Evolutionary conservation across 257 asterid species (phyloP), one percentile per base, ranked within the genome.

Genomic region (Euphrasia confusa): DNA sequence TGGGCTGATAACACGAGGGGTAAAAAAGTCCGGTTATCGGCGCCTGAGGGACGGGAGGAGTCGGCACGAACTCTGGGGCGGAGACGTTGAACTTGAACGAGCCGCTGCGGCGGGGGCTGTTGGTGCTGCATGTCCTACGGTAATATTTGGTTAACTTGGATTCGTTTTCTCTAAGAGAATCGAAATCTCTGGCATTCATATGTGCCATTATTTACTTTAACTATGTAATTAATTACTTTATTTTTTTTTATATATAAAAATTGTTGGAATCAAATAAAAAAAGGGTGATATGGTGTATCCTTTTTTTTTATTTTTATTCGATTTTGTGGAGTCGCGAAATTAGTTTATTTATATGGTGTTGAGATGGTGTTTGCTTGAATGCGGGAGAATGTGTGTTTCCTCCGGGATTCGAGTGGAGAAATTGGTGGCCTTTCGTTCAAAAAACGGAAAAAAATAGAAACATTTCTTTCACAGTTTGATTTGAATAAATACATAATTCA

Each of bases 11-110:
- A 54, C 84, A 89, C 1, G 24, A 21, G 1, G 96, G 96, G 56
- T 81, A 77, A 44, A 79, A 85, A 48, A 76, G 89, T 2, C 96
- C 95, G 28, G 96, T 67, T 5, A 83, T 69, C 45, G 62, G 45
- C 62, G 11, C 62, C 21, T 54, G 69, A n/a, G 68, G 60, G 17
- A 8, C 11, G 1, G 74, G 0, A n/a, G 67, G 72, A 30, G 89
- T 71, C 4, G 97, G 99, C 10, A 89, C 94, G 48, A 87, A 93
- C 37, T 84, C 99, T 57, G 97, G 97, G 4, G 97, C 99, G 44
- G 89, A 79, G 10, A 78, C 94, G 64, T 89, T 93, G 73, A 89
- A 80, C 60, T 72, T 81, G 78, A 93, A 92, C 0, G 81, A 61
- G 24, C 76, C 79, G 27, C 68, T 3, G 33, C 33, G 61, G 53